Evolutionary conservation across 148 eudicot genomes (phyloP).

Genomic region (Gaultheria prostrata): DNA sequence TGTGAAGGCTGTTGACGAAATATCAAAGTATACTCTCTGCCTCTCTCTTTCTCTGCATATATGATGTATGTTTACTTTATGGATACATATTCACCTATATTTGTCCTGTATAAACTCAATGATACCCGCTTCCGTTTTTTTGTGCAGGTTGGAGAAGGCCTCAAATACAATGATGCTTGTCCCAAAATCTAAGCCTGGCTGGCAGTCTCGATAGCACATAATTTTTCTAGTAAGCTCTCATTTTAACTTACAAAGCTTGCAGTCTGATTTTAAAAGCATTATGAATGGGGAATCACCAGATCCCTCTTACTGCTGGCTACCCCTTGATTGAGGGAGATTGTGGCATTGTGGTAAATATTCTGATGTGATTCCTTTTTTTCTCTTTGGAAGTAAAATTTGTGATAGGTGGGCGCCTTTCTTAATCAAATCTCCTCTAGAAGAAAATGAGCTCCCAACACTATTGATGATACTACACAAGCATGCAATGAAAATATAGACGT

Average conservation of each 20-base stretch:
- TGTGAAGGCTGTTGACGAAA: slow-evolving; percentile 72
- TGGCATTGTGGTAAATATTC: background rate
- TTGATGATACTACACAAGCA: background rate
- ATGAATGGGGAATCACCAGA: background rate
- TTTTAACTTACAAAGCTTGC: background rate
- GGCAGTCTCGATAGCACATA: slow-evolving; percentile 39
- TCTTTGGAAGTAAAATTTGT: background rate
- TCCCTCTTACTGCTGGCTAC: background rate
- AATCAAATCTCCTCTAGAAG: background rate
- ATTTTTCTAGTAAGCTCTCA: slow-evolving; percentile 16
- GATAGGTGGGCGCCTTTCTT: background rate
- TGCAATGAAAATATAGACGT: background rate
- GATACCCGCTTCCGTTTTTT: background rate
- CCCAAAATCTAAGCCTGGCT: slow-evolving; percentile 41
- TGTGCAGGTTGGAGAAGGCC: slow-evolving; percentile 44
- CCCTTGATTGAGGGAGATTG: background rate
- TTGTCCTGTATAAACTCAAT: background rate
- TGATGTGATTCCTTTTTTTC: background rate
- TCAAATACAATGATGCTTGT: slow-evolving; percentile 30
- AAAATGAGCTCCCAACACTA: background rate
- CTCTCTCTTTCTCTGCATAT: background rate
- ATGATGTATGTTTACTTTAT: background rate
- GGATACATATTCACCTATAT: background rate
- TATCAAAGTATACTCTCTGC: slow-evolving; percentile 45
- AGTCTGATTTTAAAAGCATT: background rate